Percentiles rank a stretch among this genome's conserved stretches.
Conservation (phyloP, 257 asterid genomes). For the Ballota nigra region DNA sequence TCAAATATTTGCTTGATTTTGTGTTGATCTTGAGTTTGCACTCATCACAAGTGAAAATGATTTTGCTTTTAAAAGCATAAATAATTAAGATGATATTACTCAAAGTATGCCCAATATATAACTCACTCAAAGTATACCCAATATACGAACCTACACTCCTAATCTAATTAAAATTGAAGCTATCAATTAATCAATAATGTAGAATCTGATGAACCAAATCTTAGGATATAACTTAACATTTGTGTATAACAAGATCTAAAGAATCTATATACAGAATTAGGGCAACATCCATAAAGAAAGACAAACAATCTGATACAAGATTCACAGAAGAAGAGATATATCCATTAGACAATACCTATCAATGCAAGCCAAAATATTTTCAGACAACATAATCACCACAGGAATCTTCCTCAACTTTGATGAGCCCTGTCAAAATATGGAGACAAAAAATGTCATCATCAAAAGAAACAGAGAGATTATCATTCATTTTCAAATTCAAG, state of each 20-base stretch:
- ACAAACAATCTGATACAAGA: neutral
- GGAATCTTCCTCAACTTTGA: conserved; percentile 66
- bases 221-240: neutral
- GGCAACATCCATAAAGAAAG: neutral
- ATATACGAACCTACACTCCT: no score
- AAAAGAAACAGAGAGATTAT: neutral
- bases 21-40: no score
- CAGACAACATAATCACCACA: conserved; percentile 89
- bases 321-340: neutral
- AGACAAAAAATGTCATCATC: neutral
- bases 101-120: no score
- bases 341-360: conserved; percentile 53
- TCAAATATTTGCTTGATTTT: no score
- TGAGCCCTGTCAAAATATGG: conserved; percentile 52
- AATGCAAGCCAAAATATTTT: conserved; percentile 64
- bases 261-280: neutral
- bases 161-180: no score
- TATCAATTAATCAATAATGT: no score
- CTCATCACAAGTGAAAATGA: no score
- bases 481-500: neutral
- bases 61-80: no score
- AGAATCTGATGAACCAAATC: neutral
- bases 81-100: no score
- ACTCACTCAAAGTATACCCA: no score
- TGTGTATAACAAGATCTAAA: neutral